Conservation (phyloP, 2,329 filamentous ascomycete species). For the Aureobasidium sp. region DNA sequence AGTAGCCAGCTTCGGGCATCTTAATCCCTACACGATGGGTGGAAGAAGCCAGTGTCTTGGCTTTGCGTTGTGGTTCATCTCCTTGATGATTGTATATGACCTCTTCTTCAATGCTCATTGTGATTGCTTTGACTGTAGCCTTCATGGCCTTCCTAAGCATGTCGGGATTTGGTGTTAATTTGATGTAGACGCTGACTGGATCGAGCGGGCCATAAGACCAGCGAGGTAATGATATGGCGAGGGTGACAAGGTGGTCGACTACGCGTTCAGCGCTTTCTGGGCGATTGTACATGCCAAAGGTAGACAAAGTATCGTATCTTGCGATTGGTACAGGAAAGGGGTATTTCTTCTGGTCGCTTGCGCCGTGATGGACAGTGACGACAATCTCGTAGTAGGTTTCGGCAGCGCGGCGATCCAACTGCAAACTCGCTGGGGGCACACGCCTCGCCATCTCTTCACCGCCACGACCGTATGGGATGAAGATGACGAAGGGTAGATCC, state of each 20-base stretch:
- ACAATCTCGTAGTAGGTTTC: slow-evolving; percentile 97
- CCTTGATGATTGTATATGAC: slow-evolving; percentile 98
- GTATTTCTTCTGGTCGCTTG: slow-evolving; percentile 80
- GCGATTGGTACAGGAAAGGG: slow-evolving; percentile 83
- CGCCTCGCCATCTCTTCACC: slow-evolving; percentile 83
- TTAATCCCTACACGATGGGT: slow-evolving; percentile 73
- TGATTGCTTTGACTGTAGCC: slow-evolving; percentile 90
- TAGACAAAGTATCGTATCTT: slow-evolving; percentile 92
- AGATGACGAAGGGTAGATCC: slow-evolving; percentile 95
- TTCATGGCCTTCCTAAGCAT: slow-evolving; percentile 85
- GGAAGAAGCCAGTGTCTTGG: slow-evolving; percentile 79
- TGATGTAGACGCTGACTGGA: slow-evolving; percentile 92
- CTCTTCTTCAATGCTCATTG: slow-evolving; percentile 88
- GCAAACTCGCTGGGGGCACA: slow-evolving; percentile 85
- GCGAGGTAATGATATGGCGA: slow-evolving; percentile 83
- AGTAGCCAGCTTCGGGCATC: slow-evolving; percentile 83
- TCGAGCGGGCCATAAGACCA: slow-evolving; percentile 97
- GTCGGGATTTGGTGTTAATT: slow-evolving; percentile 82
- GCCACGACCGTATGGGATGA: slow-evolving; percentile 88
- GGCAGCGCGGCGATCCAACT: slow-evolving; percentile 84
- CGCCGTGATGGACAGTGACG: slow-evolving; percentile 88
- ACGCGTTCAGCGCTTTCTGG: slow-evolving; percentile 81
- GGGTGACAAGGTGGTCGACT: slow-evolving; percentile 80
- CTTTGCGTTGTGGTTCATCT: slow-evolving; percentile 84
- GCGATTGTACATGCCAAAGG: slow-evolving; percentile 98